These are phyloP conservation scores for Centaurea solstitialis DNA, from an alignment of 129 eudicot species.

Conservation along the genomic window DNA sequence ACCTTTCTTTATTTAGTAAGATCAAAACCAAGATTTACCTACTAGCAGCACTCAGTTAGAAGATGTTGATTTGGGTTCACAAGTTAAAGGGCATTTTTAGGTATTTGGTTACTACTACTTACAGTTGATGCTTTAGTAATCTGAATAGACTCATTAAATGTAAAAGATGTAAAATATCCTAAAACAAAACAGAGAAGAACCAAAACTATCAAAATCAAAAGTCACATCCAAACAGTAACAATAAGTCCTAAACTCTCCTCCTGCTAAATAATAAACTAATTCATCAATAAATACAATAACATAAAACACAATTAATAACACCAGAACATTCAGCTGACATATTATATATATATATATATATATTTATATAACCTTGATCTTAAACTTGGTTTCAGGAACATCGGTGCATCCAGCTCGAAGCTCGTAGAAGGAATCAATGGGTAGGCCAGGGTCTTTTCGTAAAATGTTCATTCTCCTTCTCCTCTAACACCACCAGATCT, in stretches of 20 bases:
- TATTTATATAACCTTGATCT: constrained; percentile 59
- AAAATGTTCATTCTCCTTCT: constrained; percentile 43
- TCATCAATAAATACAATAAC: not conserved
- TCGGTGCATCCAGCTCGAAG: constrained; percentile 85
- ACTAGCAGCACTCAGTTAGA: too few species aligned
- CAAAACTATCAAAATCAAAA: not conserved
- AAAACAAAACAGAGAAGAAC: not conserved
- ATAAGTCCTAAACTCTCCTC: not conserved
- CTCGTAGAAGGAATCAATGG: constrained; percentile 80
- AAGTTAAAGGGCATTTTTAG: not conserved
- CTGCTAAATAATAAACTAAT: not conserved
- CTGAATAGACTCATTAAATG: not conserved
- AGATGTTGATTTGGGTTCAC: not conserved
- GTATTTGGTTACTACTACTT: not conserved
- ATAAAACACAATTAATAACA: not conserved
- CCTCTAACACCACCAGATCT: constrained; percentile 24
- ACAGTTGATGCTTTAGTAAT: not conserved
- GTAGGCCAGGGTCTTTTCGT: constrained; percentile 70
- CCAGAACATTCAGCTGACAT: not conserved
- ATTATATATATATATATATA: too few species aligned
- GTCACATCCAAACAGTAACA: not conserved
- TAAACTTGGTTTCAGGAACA: constrained; percentile 83
- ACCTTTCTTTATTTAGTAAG: not conserved
- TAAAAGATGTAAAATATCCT: not conserved
- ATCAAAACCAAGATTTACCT: constrained; percentile 1